A percentile compares a stretch with the other conserved stretches of the same genome.
These are phyloP conservation scores for Fusarium lyarnte DNA, from an alignment of 2,329 filamentous ascomycete species.

Conservation along the genomic window DNA sequence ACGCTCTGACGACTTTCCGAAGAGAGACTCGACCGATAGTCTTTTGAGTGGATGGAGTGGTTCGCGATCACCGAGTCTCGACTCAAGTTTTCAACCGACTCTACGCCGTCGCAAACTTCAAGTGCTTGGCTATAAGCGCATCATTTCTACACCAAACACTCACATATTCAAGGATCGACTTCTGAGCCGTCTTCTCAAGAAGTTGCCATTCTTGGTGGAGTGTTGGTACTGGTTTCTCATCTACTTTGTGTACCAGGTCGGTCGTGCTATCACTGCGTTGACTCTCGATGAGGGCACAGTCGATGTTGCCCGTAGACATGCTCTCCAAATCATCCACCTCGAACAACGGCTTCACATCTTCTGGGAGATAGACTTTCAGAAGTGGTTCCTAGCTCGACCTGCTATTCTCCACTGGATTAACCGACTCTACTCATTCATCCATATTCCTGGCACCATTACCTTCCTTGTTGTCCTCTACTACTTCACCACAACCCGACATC, in stretches of 20 bases:
- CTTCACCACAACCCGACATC: constrained; percentile 71
- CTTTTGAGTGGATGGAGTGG: constrained; percentile 40
- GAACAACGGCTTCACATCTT: constrained; percentile 73
- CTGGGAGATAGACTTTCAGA: constrained; percentile 70
- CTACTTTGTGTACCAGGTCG: constrained; percentile 82
- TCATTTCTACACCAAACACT: constrained; percentile 48
- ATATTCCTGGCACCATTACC: constrained; percentile 79
- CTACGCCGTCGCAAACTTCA: constrained; percentile 49
- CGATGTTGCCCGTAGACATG: constrained; percentile 73
- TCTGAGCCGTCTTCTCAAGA: constrained; percentile 64
- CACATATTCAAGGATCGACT: constrained; percentile 47
- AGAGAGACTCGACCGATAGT: constrained; percentile 41
- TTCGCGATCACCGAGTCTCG: constrained; percentile 42
- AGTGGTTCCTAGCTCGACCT: constrained; percentile 60
- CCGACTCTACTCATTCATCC: constrained; percentile 79
- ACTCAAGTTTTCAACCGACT: constrained; percentile 42
- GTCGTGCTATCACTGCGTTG: constrained; percentile 75
- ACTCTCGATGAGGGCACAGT: constrained; percentile 75
- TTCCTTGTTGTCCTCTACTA: constrained; percentile 74
- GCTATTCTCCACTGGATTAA: constrained; percentile 74
- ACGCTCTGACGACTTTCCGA: constrained; percentile 45
- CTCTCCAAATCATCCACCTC: constrained; percentile 72
- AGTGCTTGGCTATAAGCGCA: constrained; percentile 45
- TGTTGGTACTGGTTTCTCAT: constrained; percentile 82
- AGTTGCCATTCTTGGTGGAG: constrained; percentile 77